Base-by-base conservation (phyloP, 1,284 basidiomycete genomes). In the Neolentinus lepideus region DNA sequence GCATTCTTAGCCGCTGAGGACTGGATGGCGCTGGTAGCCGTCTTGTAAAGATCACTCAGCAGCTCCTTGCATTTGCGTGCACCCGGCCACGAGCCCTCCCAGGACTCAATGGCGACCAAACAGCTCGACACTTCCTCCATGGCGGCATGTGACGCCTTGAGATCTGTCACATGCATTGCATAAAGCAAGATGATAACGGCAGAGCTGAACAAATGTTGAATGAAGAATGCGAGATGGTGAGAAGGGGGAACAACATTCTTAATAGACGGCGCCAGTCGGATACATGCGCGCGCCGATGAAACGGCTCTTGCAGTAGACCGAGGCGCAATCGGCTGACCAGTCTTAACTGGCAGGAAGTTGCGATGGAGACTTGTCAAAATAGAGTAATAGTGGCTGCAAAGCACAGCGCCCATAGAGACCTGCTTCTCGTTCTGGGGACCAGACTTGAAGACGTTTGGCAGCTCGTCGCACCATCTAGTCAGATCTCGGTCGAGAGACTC, bases 11-110 rank as follows among this genome's bases (percentile, higher is more conserved):
- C 57, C 35, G 57, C 58, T 38, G 58, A 59, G 26, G 60, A 57
- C 31, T 65, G 60, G 52, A 88, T 82, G 43, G 85, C 88, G 55
- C 88, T 84, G 50, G 70, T 79, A 2, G 88, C 84, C 3, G 85
- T 90, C 51, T 70, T 81, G 27, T 80, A 78, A 53, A 90, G 73
- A 60, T 90, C 88, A 48, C 77, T 71, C 50, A 90, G 77, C 25
- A 90, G 69, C 61, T 91, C 88, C 67, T 85, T 91, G 74, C 92
- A 89, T 70, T 94, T 93, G 48, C 83, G 79, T 56, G 90, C 90
- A 21, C 92, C 92, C 19, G 92, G 92, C 92, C 92, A 94, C 53
- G 84, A 80, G 1, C 90, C 90, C 70, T 93, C 92, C 80, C 92
- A 90, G 2, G 84, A 83, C 64, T 85, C 85, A 54, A 94, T 73